phyloP scores from a whole-genome alignment of 1,139 yeast genomes.

The Torulaspora globosa region DNA sequence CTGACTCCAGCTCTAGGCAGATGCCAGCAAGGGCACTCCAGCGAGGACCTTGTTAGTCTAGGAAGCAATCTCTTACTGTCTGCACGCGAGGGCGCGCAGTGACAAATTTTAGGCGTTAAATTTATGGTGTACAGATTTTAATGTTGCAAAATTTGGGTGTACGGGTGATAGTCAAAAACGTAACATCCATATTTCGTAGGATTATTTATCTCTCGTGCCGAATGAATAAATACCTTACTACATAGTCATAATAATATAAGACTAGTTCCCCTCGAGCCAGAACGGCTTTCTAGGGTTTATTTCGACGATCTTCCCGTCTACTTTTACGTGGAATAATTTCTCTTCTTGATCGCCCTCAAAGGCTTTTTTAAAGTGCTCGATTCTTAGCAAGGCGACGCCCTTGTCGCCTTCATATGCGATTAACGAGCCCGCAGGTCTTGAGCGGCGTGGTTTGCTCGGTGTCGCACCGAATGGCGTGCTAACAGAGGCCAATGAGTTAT shows the following conservation, averaged over 20 bases:
- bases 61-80: no score
- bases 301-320: slow-evolving; percentile 4
- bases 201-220: neutral
- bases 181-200: neutral
- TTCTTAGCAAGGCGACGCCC: slow-evolving; percentile 58
- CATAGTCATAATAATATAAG: neutral
- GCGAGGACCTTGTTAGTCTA: no score
- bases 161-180: neutral
- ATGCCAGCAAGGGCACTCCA: no score
- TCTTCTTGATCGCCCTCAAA: slow-evolving; percentile 13
- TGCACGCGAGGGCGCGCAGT: no score
- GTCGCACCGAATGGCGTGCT: slow-evolving; percentile 20
- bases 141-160: neutral
- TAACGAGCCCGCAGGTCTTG: slow-evolving; percentile 55
- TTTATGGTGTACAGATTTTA: neutral
- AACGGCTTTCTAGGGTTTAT: slow-evolving; percentile 26
- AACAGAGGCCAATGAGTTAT: slow-evolving; percentile 1
- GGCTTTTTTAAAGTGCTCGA: slow-evolving; percentile 38
- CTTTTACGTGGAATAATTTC: slow-evolving; percentile 12
- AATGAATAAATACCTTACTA: no score
- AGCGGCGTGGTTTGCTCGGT: slow-evolving; percentile 28
- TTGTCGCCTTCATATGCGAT: slow-evolving; percentile 53
- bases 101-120: neutral
- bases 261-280: slow-evolving; percentile 20
- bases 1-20: neutral